Evolutionary conservation across 2,329 filamentous ascomycete species (phyloP), one percentile per base, ranked within the genome.

Genomic region (Nannizzia gypsea): DNA sequence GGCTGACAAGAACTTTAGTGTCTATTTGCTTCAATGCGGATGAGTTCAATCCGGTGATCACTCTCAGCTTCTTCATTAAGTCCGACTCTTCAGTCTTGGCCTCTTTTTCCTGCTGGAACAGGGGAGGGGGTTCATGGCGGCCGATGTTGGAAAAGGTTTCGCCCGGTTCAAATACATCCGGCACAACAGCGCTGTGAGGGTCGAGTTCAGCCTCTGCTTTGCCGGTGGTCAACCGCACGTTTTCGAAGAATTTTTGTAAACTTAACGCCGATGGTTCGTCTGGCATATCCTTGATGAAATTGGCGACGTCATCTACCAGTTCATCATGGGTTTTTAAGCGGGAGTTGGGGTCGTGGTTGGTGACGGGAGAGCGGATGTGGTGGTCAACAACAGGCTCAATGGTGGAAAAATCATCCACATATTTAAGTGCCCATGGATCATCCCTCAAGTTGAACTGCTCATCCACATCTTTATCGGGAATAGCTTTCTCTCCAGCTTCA

Each of bases 381-480:
- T 86, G 82, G 76, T 97, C 92, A 62, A 93, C 81, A 56, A 89
- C 79, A 58, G 90, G 89, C 68, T 89, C 83, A 64, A 92, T 81
- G 60, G 81, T 81, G 62, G 87, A 83, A 68, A 96, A 87, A 72
- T 95, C 89, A 71, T 96, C 90, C 59, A 92, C 76, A 72, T 95
- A 93, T 63, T 83, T 78, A 56, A 91, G 77, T 58, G 79, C 78
- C 78, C 89, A 88, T 6, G 84, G 81, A 70, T 95, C 90, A 59
- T 77, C 80, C 63, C 90, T 85, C 66, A 88, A 73, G 48, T 83
- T 80, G 64, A 86, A 88, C 74, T 93, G 87, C 36, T 83, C 78
- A 46, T 86, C 79, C 70, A 96, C 71, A 73, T 97, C 89, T 65
- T 84, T 78, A 8, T 86, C 77, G 69, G 87, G 81, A 71, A 96